Percentiles rank a stretch among this genome's conserved stretches.
phyloP scores from a whole-genome alignment of 768 basidiomycete species.

The Pholiota molesta region DNA sequence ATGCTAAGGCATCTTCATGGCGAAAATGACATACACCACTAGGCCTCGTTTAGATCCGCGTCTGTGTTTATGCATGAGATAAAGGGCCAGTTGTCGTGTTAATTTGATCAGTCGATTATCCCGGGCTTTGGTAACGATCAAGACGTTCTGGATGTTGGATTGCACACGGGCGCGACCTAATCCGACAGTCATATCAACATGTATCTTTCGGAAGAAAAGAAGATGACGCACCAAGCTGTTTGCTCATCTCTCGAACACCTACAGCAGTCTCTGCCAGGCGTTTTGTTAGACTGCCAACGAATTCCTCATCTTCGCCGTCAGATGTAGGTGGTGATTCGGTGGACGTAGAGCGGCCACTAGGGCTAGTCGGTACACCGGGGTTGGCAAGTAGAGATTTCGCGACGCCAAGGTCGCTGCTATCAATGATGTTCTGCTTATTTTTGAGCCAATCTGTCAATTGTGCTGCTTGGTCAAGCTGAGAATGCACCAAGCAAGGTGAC shows the following conservation, averaged over 20 bases:
- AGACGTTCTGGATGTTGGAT: constrained; percentile 88
- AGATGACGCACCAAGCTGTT: constrained; percentile 79
- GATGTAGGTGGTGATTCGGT: constrained; percentile 16
- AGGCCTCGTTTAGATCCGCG: constrained; percentile 71
- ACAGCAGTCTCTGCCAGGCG: constrained; percentile 97
- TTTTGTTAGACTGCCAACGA: constrained; percentile 79
- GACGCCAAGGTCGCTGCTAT: constrained; percentile 47
- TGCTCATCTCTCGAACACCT: constrained; percentile 98
- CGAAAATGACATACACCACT: constrained; percentile 65
- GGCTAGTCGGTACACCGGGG: constrained; percentile 13
- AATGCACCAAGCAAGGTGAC: constrained; percentile 94
- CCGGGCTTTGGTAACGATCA: constrained; percentile 96
- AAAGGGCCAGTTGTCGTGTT: constrained; percentile 91
- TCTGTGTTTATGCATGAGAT: constrained; percentile 89
- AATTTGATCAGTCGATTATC: constrained; percentile 96
- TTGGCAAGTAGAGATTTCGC: constrained; percentile 47
- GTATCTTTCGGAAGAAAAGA: constrained; percentile 7
- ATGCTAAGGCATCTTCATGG: constrained; percentile 2
- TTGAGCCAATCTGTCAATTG: constrained; percentile 78
- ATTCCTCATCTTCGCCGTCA: constrained; percentile 52
- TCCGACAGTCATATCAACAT: constrained; percentile 13
- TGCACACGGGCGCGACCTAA: constrained; percentile 90
- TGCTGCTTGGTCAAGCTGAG: constrained; percentile 81
- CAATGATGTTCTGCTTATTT: constrained; percentile 42
- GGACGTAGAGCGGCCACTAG: constrained; percentile 17